Percentiles rank a stretch among this genome's conserved stretches.
These are phyloP conservation scores for Aspergillus indologenus DNA, from an alignment of 495 filamentous ascomycete species.

Conservation along the genomic window DNA sequence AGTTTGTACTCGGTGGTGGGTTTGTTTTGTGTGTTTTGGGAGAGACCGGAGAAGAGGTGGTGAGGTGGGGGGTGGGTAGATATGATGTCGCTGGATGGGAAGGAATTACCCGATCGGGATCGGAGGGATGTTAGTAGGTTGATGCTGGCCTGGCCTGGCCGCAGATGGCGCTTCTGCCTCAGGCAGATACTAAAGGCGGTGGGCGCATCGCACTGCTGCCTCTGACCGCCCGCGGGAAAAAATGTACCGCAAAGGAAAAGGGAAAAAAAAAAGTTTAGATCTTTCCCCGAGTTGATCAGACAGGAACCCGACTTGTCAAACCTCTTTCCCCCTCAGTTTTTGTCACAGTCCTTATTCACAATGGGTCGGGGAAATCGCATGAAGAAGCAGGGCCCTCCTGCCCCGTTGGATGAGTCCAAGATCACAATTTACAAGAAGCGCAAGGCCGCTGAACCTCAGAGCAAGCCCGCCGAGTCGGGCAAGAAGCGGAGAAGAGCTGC, in stretches of 20 bases:
- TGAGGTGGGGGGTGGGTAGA: neutral
- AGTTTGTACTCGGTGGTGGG: too few species aligned
- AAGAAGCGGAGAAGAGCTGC: conserved; percentile 68
- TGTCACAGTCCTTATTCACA: conserved; percentile 29
- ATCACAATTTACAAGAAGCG: conserved; percentile 71
- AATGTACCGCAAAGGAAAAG: conserved; percentile 21
- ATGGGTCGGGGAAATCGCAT: conserved; percentile 92
- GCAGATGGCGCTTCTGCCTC: conserved; percentile 7
- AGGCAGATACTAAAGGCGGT: conserved; percentile 5
- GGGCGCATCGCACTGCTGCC: conserved; percentile 38
- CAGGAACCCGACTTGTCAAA: conserved; percentile 18
- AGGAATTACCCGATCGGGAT: conserved; percentile 21
- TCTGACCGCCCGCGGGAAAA: conserved; percentile 36
- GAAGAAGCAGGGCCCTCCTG: conserved; percentile 90
- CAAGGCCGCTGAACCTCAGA: conserved; percentile 59
- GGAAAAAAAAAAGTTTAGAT: conserved; percentile 27
- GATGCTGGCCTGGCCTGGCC: too few species aligned
- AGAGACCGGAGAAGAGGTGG: neutral
- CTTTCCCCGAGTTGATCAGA: conserved; percentile 1
- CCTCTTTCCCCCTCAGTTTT: conserved; percentile 7
- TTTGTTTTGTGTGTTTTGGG: neutral
- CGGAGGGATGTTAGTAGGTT: neutral
- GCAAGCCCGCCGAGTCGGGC: conserved; percentile 40
- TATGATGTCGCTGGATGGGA: neutral
- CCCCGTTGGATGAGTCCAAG: conserved; percentile 74